These are phyloP conservation scores for Fulvia fulva DNA, from an alignment of 2,329 filamentous ascomycete species.

Conservation along the genomic window DNA sequence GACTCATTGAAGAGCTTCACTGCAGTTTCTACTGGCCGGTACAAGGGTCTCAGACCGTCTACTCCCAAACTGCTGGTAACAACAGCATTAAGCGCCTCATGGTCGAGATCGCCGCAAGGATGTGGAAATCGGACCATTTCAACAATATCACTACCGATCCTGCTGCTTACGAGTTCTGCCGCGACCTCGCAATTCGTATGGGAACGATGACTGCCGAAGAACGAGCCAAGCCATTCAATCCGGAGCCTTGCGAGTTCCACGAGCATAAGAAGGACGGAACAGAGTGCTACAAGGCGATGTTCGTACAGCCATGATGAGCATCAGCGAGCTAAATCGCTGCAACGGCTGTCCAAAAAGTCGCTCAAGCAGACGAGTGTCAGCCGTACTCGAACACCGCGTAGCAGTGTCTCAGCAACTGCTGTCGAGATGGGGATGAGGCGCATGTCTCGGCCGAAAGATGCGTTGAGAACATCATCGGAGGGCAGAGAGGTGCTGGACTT, in stretches of 20 bases:
- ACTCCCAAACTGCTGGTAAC: background rate
- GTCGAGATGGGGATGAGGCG: no score
- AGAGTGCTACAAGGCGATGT: background rate
- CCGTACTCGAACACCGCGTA: no score
- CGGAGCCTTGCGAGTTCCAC: background rate
- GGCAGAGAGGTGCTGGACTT: no score
- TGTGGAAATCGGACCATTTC: background rate
- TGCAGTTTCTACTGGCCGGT: background rate
- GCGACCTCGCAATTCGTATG: background rate
- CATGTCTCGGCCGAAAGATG: no score
- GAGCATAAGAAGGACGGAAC: background rate
- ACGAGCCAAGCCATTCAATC: background rate
- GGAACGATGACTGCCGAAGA: background rate
- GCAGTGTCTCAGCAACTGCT: no score
- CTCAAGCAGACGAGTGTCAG: no score
- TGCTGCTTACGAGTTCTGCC: background rate
- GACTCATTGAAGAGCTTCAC: slow-evolving; percentile 8
- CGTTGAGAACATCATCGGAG: no score
- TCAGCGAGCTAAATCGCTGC: no score
- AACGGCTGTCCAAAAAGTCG: no score
- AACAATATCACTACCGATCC: background rate
- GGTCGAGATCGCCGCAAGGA: background rate
- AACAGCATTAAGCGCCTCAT: background rate
- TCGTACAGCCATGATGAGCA: no score
- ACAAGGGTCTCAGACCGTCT: background rate